These are phyloP conservation scores for Pythium rhizo-oryzae DNA, from an alignment of 352 stramenopile species.

Conservation along the genomic window DNA sequence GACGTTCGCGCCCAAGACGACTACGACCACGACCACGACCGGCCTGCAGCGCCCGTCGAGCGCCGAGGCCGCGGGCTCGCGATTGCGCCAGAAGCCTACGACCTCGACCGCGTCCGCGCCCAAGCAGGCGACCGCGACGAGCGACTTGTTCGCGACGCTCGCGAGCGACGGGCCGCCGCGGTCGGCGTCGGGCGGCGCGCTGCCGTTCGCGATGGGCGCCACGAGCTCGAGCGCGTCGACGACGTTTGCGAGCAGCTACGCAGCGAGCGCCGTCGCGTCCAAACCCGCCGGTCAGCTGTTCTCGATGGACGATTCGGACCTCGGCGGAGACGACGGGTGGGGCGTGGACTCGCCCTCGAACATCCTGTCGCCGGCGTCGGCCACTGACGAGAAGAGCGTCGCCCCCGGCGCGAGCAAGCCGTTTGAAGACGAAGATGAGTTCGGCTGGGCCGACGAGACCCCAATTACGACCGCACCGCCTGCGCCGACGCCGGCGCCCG, in stretches of 20 bases:
- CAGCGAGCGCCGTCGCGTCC: conserved; percentile 3
- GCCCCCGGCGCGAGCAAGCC: conserved; percentile 18
- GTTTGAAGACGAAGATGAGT: conserved; percentile 30
- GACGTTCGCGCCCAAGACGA: conserved; percentile 3
- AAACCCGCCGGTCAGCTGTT: conserved; percentile 50
- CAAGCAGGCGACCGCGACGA: conserved; percentile 7
- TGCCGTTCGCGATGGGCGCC: neutral
- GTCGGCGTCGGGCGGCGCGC: conserved; percentile 3
- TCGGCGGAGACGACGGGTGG: conserved; percentile 71
- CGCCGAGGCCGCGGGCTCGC: conserved; percentile 38
- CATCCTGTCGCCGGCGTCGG: conserved; percentile 46
- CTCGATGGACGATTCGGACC: conserved; percentile 73
- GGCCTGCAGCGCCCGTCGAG: conserved; percentile 44
- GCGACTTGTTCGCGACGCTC: conserved; percentile 23
- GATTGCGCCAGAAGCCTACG: conserved; percentile 57
- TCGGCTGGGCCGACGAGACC: conserved; percentile 23
- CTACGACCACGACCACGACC: neutral
- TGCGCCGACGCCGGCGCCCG: neutral
- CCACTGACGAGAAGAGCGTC: conserved; percentile 3
- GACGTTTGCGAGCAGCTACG: neutral
- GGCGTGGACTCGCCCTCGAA: conserved; percentile 63
- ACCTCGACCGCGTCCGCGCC: conserved; percentile 8
- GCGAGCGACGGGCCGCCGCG: conserved; percentile 15
- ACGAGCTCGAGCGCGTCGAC: neutral
- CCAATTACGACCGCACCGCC: neutral